Evolutionary conservation across 2,329 filamentous ascomycete species (phyloP).

Genomic region (Leptographium lundbergii): DNA sequence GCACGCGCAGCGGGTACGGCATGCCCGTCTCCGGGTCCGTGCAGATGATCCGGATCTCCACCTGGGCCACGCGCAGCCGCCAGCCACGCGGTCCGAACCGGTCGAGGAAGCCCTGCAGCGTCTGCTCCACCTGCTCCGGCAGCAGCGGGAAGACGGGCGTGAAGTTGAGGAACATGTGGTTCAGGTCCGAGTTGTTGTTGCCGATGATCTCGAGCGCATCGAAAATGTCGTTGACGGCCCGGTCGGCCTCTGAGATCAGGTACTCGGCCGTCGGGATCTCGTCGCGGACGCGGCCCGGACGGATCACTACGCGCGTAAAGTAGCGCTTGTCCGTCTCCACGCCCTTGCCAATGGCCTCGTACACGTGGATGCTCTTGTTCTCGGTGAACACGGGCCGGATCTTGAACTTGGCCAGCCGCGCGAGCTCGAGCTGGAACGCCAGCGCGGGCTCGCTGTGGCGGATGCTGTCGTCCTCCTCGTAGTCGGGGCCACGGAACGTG

Average conservation of each 20-base stretch:
- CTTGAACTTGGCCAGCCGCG: slow-evolving; percentile 88
- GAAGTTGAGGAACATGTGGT: slow-evolving; percentile 99
- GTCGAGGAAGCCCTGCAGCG: slow-evolving; percentile 87
- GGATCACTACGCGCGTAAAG: slow-evolving; percentile 92
- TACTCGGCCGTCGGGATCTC: slow-evolving; percentile 99
- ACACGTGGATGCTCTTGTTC: slow-evolving; percentile 98
- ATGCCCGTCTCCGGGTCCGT: slow-evolving; percentile 75
- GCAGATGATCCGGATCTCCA: slow-evolving; percentile 97
- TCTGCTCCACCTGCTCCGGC: slow-evolving; percentile 82
- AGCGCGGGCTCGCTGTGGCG: slow-evolving; percentile 93
- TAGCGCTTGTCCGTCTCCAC: slow-evolving; percentile 96
- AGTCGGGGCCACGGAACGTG: slow-evolving; percentile 89
- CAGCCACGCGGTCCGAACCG: slow-evolving; percentile 90
- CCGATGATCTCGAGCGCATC: slow-evolving; percentile 97
- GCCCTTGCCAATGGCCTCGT: slow-evolving; percentile 89
- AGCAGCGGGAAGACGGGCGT: slow-evolving; percentile 89
- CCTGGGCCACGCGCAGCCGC: slow-evolving; percentile 91
- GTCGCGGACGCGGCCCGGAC: slow-evolving; percentile 85
- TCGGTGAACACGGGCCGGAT: slow-evolving; percentile 98
- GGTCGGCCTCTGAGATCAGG: slow-evolving; percentile 91
- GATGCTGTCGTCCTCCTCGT: slow-evolving; percentile 86
- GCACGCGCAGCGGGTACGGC: slow-evolving; percentile 84
- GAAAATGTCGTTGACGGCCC: slow-evolving; percentile 93
- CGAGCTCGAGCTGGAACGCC: slow-evolving; percentile 96
- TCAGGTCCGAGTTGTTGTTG: slow-evolving; percentile 97